phyloP scores from a whole-genome alignment of 2,329 filamentous ascomycete species.

The Corynespora cassiicola region DNA sequence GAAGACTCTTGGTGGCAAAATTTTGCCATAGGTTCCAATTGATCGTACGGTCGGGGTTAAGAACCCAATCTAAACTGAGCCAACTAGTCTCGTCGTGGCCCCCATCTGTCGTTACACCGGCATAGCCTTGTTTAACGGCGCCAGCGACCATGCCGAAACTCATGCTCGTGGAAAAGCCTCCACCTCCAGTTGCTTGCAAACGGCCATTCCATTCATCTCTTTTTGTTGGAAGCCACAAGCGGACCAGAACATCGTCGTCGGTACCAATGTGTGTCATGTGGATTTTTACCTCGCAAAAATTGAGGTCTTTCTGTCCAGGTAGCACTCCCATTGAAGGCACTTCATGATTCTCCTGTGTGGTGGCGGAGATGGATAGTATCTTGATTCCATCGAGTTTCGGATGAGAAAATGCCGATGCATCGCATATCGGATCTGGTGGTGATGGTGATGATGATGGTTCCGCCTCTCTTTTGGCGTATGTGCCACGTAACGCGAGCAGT shows the following conservation, averaged over 20 bases:
- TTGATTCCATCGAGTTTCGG: constrained; percentile 13
- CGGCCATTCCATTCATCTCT: constrained; percentile 38
- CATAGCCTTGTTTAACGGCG: constrained; percentile 38
- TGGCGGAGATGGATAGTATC: constrained; percentile 21
- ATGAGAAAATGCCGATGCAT: constrained; percentile 9
- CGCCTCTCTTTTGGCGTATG: too few species aligned
- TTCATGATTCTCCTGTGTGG: constrained; percentile 15
- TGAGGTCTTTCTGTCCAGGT: constrained; percentile 16
- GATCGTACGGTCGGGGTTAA: constrained; percentile 28
- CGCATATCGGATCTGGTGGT: too few species aligned
- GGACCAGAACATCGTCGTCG: constrained; percentile 2
- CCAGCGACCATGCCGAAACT: too few species aligned
- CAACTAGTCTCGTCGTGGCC: constrained; percentile 28
- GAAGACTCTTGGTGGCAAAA: constrained; percentile 44
- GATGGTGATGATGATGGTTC: too few species aligned
- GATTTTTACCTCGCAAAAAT: constrained; percentile 32
- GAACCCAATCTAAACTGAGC: constrained; percentile 23
- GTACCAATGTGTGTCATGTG: constrained; percentile 22
- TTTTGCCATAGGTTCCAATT: constrained; percentile 44
- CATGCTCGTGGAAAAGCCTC: constrained; percentile 35
- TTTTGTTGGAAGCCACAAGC: constrained; percentile 37
- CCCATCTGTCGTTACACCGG: constrained; percentile 40
- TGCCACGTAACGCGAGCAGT: too few species aligned
- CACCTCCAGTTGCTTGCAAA: constrained; percentile 40
- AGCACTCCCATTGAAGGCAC: constrained; percentile 12